Evolutionary conservation across 2,329 filamentous ascomycete genomes (phyloP).

Genomic region (Alternaria longipes): DNA sequence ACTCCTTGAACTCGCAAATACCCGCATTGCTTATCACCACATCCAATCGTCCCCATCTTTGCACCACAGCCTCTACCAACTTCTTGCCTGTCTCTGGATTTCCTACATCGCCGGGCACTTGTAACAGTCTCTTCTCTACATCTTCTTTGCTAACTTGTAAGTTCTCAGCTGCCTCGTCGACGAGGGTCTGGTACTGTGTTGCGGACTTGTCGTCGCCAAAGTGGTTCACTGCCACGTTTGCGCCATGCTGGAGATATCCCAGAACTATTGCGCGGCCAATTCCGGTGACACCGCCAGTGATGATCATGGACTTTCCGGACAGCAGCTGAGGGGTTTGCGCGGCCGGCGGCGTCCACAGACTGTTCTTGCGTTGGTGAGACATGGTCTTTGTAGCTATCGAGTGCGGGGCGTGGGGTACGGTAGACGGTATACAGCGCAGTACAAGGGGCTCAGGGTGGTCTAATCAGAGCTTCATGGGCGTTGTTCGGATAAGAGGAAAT

Average conservation of each 20-base stretch:
- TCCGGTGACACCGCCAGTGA: constrained; percentile 86
- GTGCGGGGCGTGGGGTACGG: constrained; percentile 10
- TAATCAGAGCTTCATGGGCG: neutral
- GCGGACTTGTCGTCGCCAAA: constrained; percentile 65
- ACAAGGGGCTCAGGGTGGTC: neutral
- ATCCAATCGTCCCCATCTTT: constrained; percentile 63
- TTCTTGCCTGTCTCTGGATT: constrained; percentile 74
- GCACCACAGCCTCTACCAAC: constrained; percentile 73
- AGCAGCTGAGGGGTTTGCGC: constrained; percentile 62
- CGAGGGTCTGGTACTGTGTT: constrained; percentile 60
- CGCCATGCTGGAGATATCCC: constrained; percentile 79
- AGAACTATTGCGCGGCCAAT: constrained; percentile 88
- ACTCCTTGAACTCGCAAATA: constrained; percentile 87
- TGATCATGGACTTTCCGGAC: constrained; percentile 78
- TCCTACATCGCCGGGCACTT: constrained; percentile 79
- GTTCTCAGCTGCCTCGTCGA: constrained; percentile 46
- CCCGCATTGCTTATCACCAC: constrained; percentile 90
- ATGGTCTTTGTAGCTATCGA: constrained; percentile 6
- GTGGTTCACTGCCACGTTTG: constrained; percentile 82
- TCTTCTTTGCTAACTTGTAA: constrained; percentile 38
- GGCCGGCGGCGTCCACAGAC: constrained; percentile 18
- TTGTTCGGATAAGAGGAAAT: neutral
- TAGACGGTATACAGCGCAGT: constrained; percentile 6
- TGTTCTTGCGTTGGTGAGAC: constrained; percentile 21
- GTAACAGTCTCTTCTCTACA: constrained; percentile 61